A percentile compares a stretch with the other conserved stretches of the same genome.
Evolutionary conservation across 2,329 filamentous ascomycete genomes (phyloP).

Genomic region (Neobulgaria alba): DNA sequence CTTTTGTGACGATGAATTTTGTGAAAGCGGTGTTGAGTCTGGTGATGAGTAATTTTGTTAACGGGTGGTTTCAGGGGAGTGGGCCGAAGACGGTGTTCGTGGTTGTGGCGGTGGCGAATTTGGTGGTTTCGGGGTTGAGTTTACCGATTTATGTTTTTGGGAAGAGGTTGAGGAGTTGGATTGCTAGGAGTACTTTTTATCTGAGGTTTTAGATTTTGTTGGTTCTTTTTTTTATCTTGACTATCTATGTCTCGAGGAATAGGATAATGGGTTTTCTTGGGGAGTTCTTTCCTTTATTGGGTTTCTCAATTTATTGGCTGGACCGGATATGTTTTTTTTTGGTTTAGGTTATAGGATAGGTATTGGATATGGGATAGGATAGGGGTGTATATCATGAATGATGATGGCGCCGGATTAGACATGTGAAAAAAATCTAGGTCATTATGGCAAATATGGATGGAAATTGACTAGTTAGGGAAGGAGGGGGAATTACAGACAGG

Average conservation of each 20-base stretch:
- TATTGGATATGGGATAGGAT: not conserved
- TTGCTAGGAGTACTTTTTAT: not conserved
- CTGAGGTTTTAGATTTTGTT: not conserved
- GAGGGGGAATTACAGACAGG: no score
- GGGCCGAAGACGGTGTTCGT: slow-evolving; percentile 19
- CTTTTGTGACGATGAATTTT: slow-evolving; percentile 34
- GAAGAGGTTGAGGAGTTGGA: slow-evolving; percentile 25
- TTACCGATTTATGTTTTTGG: slow-evolving; percentile 25
- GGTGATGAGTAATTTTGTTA: slow-evolving; percentile 18
- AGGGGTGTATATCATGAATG: not conserved
- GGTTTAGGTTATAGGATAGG: no score
- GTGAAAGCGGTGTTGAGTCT: slow-evolving; percentile 33
- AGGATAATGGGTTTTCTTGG: not conserved
- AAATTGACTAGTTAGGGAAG: no score
- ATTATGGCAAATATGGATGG: no score
- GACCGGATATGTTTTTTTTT: no score
- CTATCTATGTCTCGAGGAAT: no score
- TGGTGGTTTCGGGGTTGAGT: slow-evolving; percentile 14
- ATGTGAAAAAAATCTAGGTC: no score
- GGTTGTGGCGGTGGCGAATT: slow-evolving; percentile 10
- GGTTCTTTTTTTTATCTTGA: no score
- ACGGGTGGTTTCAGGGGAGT: slow-evolving; percentile 22
- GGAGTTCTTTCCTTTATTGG: no score
- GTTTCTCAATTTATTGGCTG: no score
- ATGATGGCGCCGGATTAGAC: not conserved